Percentiles rank a stretch among this genome's conserved stretches.
phyloP scores from a whole-genome alignment of 1,139 yeast genomes.

The Eremothecium coryli region DNA sequence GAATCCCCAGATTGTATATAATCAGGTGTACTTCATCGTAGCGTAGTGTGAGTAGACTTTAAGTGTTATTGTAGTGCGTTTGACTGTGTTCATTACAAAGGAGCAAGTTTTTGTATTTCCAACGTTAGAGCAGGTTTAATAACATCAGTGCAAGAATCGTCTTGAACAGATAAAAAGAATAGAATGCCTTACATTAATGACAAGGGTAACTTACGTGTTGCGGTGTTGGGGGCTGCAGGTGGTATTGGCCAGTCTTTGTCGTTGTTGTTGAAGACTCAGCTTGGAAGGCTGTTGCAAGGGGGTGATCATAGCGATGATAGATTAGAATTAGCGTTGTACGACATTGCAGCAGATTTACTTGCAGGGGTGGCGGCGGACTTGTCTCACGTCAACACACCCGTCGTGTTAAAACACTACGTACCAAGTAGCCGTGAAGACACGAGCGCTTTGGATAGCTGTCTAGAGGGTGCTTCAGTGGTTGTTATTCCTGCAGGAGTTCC shows the following conservation, averaged over 20 bases:
- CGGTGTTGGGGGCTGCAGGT: constrained; percentile 75
- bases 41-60: too few species aligned
- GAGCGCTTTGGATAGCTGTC: constrained; percentile 44
- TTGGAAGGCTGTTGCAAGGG: constrained; percentile 41
- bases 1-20: too few species aligned
- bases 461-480: constrained; percentile 65
- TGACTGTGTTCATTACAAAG: too few species aligned
- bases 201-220: constrained; percentile 38
- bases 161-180: too few species aligned
- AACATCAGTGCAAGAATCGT: too few species aligned
- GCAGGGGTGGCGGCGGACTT: constrained; percentile 93
- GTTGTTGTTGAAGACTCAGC: constrained; percentile 52
- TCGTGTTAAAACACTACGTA: constrained; percentile 58
- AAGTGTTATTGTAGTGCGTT: too few species aligned
- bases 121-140: too few species aligned
- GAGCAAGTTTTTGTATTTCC: too few species aligned
- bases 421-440: constrained; percentile 43
- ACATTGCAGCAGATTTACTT: constrained; percentile 45
- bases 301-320: constrained; percentile 24
- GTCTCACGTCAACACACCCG: constrained; percentile 78
- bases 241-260: constrained; percentile 95
- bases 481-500: constrained; percentile 96
- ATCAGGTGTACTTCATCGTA: too few species aligned
- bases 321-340: constrained; percentile 49
- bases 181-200: constrained; percentile 22